Percentiles rank a stretch among this genome's conserved stretches.
Conservation (phyloP, 2,329 filamentous ascomycete species). For the Hortaea sp. region DNA sequence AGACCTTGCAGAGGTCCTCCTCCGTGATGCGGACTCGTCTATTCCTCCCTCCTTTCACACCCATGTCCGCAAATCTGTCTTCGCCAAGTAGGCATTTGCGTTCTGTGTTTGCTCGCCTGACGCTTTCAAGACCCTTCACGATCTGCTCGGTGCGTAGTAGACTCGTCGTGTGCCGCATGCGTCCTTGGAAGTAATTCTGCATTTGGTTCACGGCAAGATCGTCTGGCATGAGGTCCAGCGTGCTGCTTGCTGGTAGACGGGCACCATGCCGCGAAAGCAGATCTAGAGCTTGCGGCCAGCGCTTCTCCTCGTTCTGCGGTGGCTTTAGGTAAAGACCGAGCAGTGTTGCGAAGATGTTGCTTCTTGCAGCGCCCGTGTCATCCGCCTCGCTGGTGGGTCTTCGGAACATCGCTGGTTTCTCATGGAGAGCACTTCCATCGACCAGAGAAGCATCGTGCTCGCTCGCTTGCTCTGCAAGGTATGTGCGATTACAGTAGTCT, state of each 20-base stretch:
- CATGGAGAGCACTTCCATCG: constrained; percentile 13
- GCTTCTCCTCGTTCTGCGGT: constrained; percentile 54
- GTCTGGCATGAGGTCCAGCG: constrained; percentile 75
- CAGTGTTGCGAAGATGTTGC: constrained; percentile 85
- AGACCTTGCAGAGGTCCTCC: constrained; percentile 82
- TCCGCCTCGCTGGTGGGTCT: constrained; percentile 24
- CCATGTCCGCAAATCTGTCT: constrained; percentile 51
- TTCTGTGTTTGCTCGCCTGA: constrained; percentile 69
- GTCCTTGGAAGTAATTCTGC: constrained; percentile 81
- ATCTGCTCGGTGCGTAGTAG: constrained; percentile 72
- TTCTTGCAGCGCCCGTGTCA: constrained; percentile 43
- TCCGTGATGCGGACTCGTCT: constrained; percentile 72
- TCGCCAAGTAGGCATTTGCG: constrained; percentile 65
- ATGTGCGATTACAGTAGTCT: constrained; percentile 90
- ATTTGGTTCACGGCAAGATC: constrained; percentile 68
- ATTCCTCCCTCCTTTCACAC: constrained; percentile 44
- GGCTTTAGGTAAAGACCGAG: constrained; percentile 83
- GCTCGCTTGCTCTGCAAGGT: constrained; percentile 43
- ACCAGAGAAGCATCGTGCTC: constrained; percentile 13
- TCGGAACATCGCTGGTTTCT: constrained; percentile 19
- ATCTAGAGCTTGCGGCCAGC: constrained; percentile 66
- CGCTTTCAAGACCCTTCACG: constrained; percentile 63
- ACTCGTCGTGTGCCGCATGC: constrained; percentile 77
- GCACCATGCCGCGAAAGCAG: constrained; percentile 89
- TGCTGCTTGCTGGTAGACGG: constrained; percentile 76